Conservation (phyloP, 331 rosid genomes). For the Malus hybrid region DNA sequence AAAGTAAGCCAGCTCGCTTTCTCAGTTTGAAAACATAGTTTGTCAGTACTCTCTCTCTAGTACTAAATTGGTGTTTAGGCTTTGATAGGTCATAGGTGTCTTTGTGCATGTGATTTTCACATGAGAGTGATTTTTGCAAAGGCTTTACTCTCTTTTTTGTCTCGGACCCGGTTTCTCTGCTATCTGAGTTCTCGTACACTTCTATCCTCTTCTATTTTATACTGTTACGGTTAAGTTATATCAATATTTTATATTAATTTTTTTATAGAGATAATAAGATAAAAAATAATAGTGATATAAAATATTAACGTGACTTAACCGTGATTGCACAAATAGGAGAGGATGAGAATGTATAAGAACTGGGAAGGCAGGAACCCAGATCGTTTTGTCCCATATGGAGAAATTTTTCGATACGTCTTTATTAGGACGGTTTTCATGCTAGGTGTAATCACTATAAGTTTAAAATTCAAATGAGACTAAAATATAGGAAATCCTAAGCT, state of each 20-base stretch:
- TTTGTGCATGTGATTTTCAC: constrained; percentile 31
- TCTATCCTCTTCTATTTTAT: no score
- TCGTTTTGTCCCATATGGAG: not conserved
- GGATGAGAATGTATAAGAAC: no score
- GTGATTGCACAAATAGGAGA: no score
- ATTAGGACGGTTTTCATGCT: not conserved
- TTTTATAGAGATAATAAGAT: no score
- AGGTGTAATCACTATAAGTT: no score
- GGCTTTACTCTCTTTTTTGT: not conserved
- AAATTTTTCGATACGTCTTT: not conserved
- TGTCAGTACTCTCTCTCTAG: not conserved
- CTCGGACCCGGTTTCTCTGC: not conserved
- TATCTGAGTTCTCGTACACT: no score
- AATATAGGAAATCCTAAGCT: no score
- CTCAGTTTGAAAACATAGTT: constrained; percentile 2
- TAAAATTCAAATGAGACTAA: not conserved
- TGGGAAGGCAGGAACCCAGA: no score
- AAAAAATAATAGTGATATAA: no score
- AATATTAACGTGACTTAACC: no score
- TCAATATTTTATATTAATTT: no score
- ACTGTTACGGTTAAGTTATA: no score
- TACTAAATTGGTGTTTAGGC: not conserved
- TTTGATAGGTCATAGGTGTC: not conserved
- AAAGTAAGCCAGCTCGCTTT: not conserved
- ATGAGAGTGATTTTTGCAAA: constrained; percentile 22